Evolutionary conservation across 2,329 filamentous ascomycete species (phyloP), one percentile per base, ranked within the genome.

Genomic region (Periconia sp.): DNA sequence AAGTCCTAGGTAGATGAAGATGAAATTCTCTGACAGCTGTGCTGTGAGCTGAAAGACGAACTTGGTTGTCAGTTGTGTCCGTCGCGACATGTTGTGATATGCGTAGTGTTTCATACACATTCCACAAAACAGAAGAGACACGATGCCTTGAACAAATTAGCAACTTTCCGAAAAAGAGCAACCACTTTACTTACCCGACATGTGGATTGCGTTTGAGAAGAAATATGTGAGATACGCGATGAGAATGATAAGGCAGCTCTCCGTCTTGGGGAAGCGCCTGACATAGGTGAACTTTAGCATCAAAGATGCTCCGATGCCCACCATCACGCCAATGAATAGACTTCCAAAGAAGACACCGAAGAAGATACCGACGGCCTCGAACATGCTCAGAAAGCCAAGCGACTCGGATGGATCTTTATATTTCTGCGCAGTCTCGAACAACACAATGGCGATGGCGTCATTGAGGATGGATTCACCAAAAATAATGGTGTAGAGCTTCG

Each of bases 81-180:
- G 86, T 35, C 94, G 86, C 21, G 94, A 99, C 94, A 99, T 99
- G 76, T 99, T 99, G 79, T 97, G 96, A 74, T 99, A 99, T 50
- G 94, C 94, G 65, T 99, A 99, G 69, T 99, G 94, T 73, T 99
- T 99, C 52, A 99, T 78, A 9, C 94, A 97, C 58, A 99, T 99
- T 41, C 94, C 94, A 70, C 94, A 99, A 77, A 99, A 99, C 2
- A 99, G 79, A 45, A 99, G 78, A 23, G 94, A 95, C 56, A 99
- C 94, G 61, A 99, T 99, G 57, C 92, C 90, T 94, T 38, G 40
- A 13, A 36, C 42, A n/a, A 17, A 56, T 55, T 25, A 61, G 61
- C 25, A 10, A 2, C 18, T 8, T 1, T 9, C 10, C 16, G 11
- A 25, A 12, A 9, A 5, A 23, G 2, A 12, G n/a, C n/a, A n/a